Evolutionary conservation across 352 stramenopile genomes (phyloP), one percentile per base, ranked within the genome.

Genomic region (Elongisporangium prolatum): DNA sequence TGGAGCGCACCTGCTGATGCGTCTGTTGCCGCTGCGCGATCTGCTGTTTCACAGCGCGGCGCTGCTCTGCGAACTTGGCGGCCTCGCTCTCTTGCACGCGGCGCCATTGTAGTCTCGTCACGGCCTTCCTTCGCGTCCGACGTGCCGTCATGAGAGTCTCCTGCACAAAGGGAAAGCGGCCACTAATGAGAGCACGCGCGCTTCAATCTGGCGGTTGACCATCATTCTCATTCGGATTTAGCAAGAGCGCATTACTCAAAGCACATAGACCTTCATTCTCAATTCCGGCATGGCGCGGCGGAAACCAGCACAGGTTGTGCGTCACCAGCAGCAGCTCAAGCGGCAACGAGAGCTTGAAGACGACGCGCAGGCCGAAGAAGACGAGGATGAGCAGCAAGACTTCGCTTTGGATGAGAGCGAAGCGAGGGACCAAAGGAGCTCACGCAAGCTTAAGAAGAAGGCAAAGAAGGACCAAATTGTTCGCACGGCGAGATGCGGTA

Each of bases 221-320:
- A 44, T 44, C 34, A 44, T 17, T 44, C 34, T 44, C 11, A 17
- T 13, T 0, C 2, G 34, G 34, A 44, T 44, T 17, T 11, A 4
- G 4, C 34, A 44, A 44, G 10, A 17, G 34, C 34, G 34, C 34
- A 44, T 13, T 44, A 44, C 17, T 44, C 34, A 13, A 44, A 44
- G 34, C 1, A 13, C 2, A 5, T 44, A 4, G 34, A 44, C 34
- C 34, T 17, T 44, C 34, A 44, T 44, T 44, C 34, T 44, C 34
- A 13, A 17, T 4, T 20, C 3, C 21, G 17, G 18, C 25, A 81
- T 81, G 72, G 64, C 54, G 6, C 56, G 69, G 3, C 67, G 67
- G 49, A 81, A 81, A 52, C 61, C 72, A 8, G 38, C 50, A 24
- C 50, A 54, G 55, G 69, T 79, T 44, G 49, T 73, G 64, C 66